These are phyloP conservation scores for Phytopythium sindhum DNA, from an alignment of 352 stramenopile genomes.

Conservation along the genomic window DNA sequence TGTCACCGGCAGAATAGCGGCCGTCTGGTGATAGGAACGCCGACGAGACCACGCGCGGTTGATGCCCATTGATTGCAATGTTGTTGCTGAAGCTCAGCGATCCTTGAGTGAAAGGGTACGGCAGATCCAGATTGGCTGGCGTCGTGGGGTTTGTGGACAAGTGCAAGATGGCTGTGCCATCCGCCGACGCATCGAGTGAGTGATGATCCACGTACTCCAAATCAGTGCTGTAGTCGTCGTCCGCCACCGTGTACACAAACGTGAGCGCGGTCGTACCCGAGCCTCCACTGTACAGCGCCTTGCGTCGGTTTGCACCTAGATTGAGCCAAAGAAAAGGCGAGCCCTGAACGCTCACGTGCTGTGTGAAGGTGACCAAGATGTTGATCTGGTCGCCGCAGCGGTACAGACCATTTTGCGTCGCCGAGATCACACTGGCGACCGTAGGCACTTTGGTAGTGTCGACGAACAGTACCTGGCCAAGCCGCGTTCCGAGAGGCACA, in stretches of 20 bases:
- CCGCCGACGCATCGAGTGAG: constrained; percentile 63
- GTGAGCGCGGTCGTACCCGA: constrained; percentile 46
- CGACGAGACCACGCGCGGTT: constrained; percentile 47
- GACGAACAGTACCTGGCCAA: constrained; percentile 48
- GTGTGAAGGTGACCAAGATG: constrained; percentile 59
- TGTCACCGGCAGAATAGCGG: constrained; percentile 54
- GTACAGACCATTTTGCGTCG: constrained; percentile 45
- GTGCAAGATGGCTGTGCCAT: constrained; percentile 48
- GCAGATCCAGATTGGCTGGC: constrained; percentile 57
- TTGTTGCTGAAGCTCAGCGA: constrained; percentile 73
- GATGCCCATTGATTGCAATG: constrained; percentile 61
- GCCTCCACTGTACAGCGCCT: constrained; percentile 54
- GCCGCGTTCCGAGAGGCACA: constrained; percentile 29
- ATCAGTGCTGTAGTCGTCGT: constrained; percentile 70
- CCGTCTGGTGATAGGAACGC: constrained; percentile 61
- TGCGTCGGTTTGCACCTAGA: constrained; percentile 39
- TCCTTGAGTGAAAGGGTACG: constrained; percentile 58
- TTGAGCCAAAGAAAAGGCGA: constrained; percentile 68
- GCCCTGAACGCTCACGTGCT: constrained; percentile 66
- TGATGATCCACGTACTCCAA: constrained; percentile 83
- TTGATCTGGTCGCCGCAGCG: constrained; percentile 61
- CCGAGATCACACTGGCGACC: constrained; percentile 53
- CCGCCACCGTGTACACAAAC: constrained; percentile 66
- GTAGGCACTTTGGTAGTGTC: constrained; percentile 51
- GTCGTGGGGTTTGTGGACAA: constrained; percentile 69